Base-by-base conservation (phyloP, 129 eudicot species). In the Tagetes patula region DNA sequence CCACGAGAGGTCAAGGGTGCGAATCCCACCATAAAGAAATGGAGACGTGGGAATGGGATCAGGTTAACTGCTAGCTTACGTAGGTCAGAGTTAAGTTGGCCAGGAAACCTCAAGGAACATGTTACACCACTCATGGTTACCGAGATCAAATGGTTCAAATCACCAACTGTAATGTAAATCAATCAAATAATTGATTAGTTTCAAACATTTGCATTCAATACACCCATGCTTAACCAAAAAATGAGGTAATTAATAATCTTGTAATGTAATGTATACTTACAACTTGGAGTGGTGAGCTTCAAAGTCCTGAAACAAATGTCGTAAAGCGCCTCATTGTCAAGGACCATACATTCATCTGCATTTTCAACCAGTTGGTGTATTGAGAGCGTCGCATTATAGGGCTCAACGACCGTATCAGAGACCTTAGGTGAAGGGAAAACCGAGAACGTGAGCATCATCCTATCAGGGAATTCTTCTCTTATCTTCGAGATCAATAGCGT, bases 41-140 rank as follows among this genome's bases (percentile, higher is more conserved):
- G 96, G 65, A 92, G 94, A 64, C 96, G 91, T 11, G 96, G 96
- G 83, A 92, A 92, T 4, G 97, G 96, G 73, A 88, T 89, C 47
- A 88, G 67, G 77, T 92, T 92, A 37, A 92, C 96, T 0, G 27
- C 27, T 20, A 20, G 27, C 27, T 20, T 20, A 20, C 27, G 27
- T 20, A 92, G 85, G 71, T 92, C 96, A 0, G 97, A 87, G 81
- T 88, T 92, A 34, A 92, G 80, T 68, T 92, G 97, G 1, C 97
- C 97, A 0, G 96, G 94, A 69, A 88, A 92, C 75, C 97, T 80
- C 81, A 92, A 67, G 73, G 91, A 88, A 77, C 96, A 92, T 40
- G 96, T 88, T 40, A 89, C 96, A 63, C 97, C 97, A 49, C 97
- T 92, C 97, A 91, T 88, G 59, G 97, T 92, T 66, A 86, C 92